Percentiles rank a stretch among this genome's conserved stretches.
Evolutionary conservation across 306 rosid genomes (phyloP).

Genomic region (Prunus mume): DNA sequence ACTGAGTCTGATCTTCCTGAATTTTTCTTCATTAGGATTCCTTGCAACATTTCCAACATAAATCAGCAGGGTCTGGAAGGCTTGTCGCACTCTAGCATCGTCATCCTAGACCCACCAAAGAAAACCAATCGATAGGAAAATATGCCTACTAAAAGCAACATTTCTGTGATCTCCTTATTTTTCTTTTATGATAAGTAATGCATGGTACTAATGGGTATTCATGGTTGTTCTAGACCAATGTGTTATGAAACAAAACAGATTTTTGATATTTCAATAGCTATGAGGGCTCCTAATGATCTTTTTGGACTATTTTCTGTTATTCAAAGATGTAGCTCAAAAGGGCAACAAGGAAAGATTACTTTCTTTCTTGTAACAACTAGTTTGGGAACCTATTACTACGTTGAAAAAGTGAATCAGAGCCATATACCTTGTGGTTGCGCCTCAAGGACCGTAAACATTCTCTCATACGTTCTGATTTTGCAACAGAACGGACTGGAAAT

Average conservation of each 20-base stretch:
- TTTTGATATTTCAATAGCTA: not conserved
- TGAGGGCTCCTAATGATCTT: not conserved
- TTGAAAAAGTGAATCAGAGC: not conserved
- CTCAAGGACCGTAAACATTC: slow-evolving; percentile 66
- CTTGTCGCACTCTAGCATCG: slow-evolving; percentile 60
- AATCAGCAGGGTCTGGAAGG: slow-evolving; percentile 72
- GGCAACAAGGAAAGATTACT: not conserved
- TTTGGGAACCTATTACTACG: not conserved
- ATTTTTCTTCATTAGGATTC: slow-evolving; percentile 77
- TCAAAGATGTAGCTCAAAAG: not conserved
- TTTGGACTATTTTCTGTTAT: not conserved
- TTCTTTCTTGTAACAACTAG: not conserved
- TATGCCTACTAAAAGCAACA: not conserved
- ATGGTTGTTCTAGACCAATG: not conserved
- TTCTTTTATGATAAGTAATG: not conserved
- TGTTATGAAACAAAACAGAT: not conserved
- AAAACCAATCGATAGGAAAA: not conserved
- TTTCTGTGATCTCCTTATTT: not conserved
- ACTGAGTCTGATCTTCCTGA: slow-evolving; percentile 72
- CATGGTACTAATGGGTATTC: not conserved
- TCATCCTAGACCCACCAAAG: slow-evolving; percentile 56
- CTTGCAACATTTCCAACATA: slow-evolving; percentile 78
- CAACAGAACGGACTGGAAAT: slow-evolving; percentile 26
- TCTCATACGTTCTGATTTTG: slow-evolving; percentile 44
- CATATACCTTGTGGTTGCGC: slow-evolving; percentile 50